phyloP scores from a whole-genome alignment of 257 asterid species.

The Verbascum thapsus region DNA sequence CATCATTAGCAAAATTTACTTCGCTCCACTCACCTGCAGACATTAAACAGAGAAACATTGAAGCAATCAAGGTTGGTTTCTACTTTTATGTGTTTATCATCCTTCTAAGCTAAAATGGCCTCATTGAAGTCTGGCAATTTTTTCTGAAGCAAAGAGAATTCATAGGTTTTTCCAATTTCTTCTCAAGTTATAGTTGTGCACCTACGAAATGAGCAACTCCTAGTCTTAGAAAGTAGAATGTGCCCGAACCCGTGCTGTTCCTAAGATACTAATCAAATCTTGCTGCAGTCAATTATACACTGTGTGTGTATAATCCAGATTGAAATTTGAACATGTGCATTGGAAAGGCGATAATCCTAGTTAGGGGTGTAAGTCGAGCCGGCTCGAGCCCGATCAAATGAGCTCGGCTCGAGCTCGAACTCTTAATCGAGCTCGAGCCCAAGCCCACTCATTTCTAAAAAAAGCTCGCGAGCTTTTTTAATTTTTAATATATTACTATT shows the following conservation, averaged over 20 bases:
- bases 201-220: background rate
- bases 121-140: conserved; percentile 8
- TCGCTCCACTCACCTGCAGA: conserved; percentile 98
- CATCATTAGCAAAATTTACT: conserved; percentile 96
- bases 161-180: conserved; percentile 7
- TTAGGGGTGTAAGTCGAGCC: no score
- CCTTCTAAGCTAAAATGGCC: conserved; percentile 9
- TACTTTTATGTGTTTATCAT: conserved; percentile 25
- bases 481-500: no score
- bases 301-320: conserved; percentile 2
- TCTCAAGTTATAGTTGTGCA: background rate
- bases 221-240: background rate
- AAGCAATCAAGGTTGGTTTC: conserved; percentile 85
- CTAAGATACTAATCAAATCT: conserved; percentile 10
- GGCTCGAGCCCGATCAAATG: no score
- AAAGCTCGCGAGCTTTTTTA: no score
- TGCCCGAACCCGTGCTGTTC: conserved; percentile 2
- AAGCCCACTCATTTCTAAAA: no score
- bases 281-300: conserved; percentile 10
- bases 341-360: no score
- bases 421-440: no score
- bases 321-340: background rate
- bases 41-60: conserved; percentile 89
- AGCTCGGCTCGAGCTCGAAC: no score
- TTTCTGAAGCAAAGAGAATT: conserved; percentile 8